Base-by-base conservation (phyloP, 257 asterid genomes). In the Pogostemon cablin region DNA sequence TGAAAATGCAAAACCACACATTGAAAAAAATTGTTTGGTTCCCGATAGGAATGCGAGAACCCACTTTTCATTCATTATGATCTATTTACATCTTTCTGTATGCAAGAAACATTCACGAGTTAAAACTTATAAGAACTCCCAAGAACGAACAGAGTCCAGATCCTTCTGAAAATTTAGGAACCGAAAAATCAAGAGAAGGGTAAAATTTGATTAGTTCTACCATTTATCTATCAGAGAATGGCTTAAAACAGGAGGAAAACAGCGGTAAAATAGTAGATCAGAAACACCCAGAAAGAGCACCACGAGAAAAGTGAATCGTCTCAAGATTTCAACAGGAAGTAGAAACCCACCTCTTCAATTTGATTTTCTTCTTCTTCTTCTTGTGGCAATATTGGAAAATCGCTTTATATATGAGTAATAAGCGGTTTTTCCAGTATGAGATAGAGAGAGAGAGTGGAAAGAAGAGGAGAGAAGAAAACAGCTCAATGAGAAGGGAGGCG, bases 401-500 rank as follows among this genome's bases (percentile, higher is more conserved):
- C 82, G 86, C 82, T 25, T 3, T 38, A 11, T 25, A 8, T 43
- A 48, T 42, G 64, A 34, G 56, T 43, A 65, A 73, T 17, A 54
- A 67, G 63, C 69, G 78, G 84, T 72, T 77, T 79, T 74, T 61
- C 81, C 81, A 71, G 35, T 55, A 32, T 41, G 44, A 7, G 44
- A 41, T 25, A 40, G 71, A 61, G 39, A 41, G 12, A 46, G 53
- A 7, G 58, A 7, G 53, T 0, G 17, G 32, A 39, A 35, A 47
- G 44, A 70, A 34, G 12, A 25, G 9, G 56, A 57, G 48, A 9
- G 9, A 6, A 25, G 64, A 58, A 72, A 61, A 42, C 52, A 50
- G 3, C 9, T 3, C 5, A 50, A 60, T 3, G 38, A 32, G 20
- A 66, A 68, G 72, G 78, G 88, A 80, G 87, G 87, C 87, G 89